Base-by-base conservation (phyloP, 176 grass and related monocot genomes). In the Ensete ventricosum region DNA sequence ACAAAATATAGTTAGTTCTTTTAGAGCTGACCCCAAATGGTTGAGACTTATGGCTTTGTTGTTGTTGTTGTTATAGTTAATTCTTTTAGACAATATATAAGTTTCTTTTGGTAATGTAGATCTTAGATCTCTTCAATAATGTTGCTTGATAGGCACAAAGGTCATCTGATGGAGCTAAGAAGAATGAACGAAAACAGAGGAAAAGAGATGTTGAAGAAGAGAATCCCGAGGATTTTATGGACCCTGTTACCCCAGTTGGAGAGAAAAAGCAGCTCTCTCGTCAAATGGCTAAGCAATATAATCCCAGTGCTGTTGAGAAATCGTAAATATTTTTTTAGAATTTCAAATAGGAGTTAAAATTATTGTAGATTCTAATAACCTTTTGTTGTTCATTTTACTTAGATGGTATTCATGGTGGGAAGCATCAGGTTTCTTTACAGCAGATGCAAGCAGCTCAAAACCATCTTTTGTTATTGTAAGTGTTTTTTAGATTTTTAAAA, bases 401-500 rank as follows among this genome's bases (percentile, higher is more conserved):
- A 90, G 91, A 76, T 95, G 91, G 91, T 95, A 88, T 84, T 65
- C 81, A 66, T 88, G 91, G 91, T 95, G 91, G 88, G 91, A 95
- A 73, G 62, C 77, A 43, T 95, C 91, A 58, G 60, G 64, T 12
- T 95, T 86, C 53, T 95, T 95, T 88, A 79, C 75, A 57, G 88
- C 88, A 75, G 83, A 90, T 78, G 81, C 75, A 13, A 62, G 77
- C 71, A 95, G 88, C 81, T 88, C 91, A 54, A 90, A 90, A 62
- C 81, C 88, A 24, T 81, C 91, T 14, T 90, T 90, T 86, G 88
- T 88, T 26, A 90, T 95, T 64, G 88, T 95, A 95, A 62, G 88
- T 86, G 52, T 0, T 52, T 43, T 52, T 14, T 22, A 11, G 68
- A 52, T 71, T 14, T 78, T 50, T 54, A 16, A 55, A 26, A 48